Percentiles rank a stretch among this genome's conserved stretches.
phyloP scores from a whole-genome alignment of 2,329 filamentous ascomycete genomes.

The Neoarthrinium moseri region DNA sequence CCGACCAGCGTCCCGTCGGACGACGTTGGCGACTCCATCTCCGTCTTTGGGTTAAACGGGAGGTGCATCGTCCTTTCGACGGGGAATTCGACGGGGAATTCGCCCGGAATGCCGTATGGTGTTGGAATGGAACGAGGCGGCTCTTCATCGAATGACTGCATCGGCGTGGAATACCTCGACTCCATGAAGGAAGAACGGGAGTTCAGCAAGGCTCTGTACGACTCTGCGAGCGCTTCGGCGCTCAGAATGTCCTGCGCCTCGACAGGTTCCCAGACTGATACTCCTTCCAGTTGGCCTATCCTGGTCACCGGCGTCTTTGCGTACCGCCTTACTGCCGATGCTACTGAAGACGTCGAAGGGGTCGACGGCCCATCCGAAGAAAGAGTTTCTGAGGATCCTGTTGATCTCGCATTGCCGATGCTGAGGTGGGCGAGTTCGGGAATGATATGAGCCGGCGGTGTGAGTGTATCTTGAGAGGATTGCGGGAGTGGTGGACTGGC shows the following conservation, averaged over 20 bases:
- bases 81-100: too few species aligned
- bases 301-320: conserved; percentile 51
- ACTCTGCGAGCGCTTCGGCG: conserved; percentile 49
- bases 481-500: conserved; percentile 12
- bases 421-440: conserved; percentile 35
- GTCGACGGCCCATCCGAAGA: conserved; percentile 11
- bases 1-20: conserved; percentile 29
- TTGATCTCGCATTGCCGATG: conserved; percentile 20
- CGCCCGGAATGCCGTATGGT: too few species aligned
- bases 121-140: too few species aligned
- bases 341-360: conserved; percentile 17
- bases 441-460: conserved; percentile 8
- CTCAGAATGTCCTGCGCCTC: conserved; percentile 26
- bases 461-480: conserved; percentile 10
- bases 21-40: conserved; percentile 34
- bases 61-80: conserved; percentile 14
- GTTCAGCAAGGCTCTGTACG: conserved; percentile 47
- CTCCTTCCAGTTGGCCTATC: conserved; percentile 49
- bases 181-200: conserved; percentile 32
- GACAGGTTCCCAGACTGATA: not conserved
- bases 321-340: conserved; percentile 36
- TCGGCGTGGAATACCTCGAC: conserved; percentile 16
- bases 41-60: conserved; percentile 9
- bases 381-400: conserved; percentile 15
- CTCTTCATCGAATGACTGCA: conserved; percentile 1